Conservation (phyloP, 2,329 filamentous ascomycete genomes). For the Fusarium sp. region DNA sequence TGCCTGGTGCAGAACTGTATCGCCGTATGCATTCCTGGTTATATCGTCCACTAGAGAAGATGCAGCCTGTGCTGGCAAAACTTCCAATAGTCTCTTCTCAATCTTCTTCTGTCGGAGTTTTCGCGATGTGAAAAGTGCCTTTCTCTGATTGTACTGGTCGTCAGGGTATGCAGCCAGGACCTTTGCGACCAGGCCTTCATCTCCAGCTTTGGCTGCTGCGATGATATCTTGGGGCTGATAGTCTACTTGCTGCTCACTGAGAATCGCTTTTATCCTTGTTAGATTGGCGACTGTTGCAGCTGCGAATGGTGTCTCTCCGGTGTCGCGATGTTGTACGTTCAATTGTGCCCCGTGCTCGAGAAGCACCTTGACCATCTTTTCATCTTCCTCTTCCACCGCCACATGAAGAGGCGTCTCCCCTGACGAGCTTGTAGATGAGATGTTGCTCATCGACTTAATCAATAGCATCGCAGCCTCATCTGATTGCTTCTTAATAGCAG, state of each 20-base stretch:
- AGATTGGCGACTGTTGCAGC: not conserved
- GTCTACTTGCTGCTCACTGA: not conserved
- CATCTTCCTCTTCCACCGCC: not conserved
- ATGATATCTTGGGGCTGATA: not conserved
- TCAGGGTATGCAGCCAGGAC: not conserved
- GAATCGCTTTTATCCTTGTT: not conserved
- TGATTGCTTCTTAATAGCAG: not conserved
- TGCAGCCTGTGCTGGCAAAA: fast-evolving
- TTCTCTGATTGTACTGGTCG: not conserved
- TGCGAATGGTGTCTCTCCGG: not conserved
- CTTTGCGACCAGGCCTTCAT: fast-evolving
- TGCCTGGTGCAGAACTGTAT: not conserved
- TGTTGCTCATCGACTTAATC: not conserved
- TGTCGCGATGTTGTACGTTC: not conserved
- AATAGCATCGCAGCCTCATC: not conserved
- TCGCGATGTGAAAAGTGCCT: fast-evolving
- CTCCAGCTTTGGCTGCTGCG: not conserved
- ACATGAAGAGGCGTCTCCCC: fast-evolving
- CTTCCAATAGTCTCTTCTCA: fast-evolving
- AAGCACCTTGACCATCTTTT: not conserved
- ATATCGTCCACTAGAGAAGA: not conserved
- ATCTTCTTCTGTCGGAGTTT: not conserved
- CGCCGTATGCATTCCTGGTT: not conserved
- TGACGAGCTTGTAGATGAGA: not conserved
- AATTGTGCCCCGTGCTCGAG: not conserved